Conservation (phyloP, 768 basidiomycete genomes). For the Suillus alpinus region DNA sequence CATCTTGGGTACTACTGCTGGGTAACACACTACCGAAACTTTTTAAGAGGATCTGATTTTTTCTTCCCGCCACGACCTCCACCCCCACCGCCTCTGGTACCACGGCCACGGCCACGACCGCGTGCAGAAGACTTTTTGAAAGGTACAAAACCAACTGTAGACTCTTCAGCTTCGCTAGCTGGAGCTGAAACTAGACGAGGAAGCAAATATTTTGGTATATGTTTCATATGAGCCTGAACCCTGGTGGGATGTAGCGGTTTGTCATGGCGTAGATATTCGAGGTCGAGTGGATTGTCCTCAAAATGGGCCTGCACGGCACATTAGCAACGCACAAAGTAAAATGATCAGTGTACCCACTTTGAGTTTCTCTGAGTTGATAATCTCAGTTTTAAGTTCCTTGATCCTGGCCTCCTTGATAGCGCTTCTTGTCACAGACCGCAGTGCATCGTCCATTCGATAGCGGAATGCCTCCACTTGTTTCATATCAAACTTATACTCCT, state of each 20-base stretch:
- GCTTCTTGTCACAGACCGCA: conserved; percentile 82
- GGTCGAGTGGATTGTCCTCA: conserved; percentile 92
- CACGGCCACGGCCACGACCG: conserved; percentile 53
- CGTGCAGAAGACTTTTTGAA: conserved; percentile 58
- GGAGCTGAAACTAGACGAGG: conserved; percentile 61
- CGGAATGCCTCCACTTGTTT: conserved; percentile 96
- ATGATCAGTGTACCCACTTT: conserved; percentile 55
- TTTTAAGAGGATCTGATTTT: conserved; percentile 81
- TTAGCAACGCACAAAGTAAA: background rate
- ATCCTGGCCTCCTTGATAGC: conserved; percentile 88
- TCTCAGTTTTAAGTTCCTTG: conserved; percentile 90
- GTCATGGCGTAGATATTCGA: conserved; percentile 92
- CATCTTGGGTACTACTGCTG: background rate
- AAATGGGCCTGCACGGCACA: conserved; percentile 77
- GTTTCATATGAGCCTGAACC: conserved; percentile 92
- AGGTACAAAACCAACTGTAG: conserved; percentile 59
- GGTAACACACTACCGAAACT: conserved; percentile 45
- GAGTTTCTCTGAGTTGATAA: conserved; percentile 93
- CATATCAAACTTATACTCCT: conserved; percentile 94
- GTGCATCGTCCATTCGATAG: conserved; percentile 96
- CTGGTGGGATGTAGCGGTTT: conserved; percentile 89
- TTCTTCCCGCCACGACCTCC: conserved; percentile 61
- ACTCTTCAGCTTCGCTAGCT: conserved; percentile 40
- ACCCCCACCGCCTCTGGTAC: conserved; percentile 34
- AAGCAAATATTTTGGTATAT: conserved; percentile 89